Evolutionary conservation across 2,329 filamentous ascomycete species (phyloP), one percentile per base, ranked within the genome.

Genomic region (Xylaria sp.): DNA sequence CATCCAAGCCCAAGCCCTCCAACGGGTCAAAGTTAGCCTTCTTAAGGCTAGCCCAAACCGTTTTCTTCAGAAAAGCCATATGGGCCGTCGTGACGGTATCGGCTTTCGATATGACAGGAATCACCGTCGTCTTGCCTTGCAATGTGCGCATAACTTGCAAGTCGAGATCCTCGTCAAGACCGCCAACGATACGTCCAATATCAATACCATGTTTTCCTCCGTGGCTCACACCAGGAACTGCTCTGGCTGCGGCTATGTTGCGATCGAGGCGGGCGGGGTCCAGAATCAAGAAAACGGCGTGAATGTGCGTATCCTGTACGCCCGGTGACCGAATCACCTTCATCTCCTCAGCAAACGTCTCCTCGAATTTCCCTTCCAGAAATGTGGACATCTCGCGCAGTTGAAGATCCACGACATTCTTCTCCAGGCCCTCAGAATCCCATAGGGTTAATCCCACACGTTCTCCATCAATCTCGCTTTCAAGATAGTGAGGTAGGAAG

Each of bases 311-410:
- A 83, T 99, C 96, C 79, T 94, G 93, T 72, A 93, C 92, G 65
- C 94, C 95, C 31, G 96, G 95, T 62, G 94, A 94, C 76, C 96
- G 92, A 71, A 98, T 87, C 56, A 99, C 94, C 84, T 98, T 98
- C 88, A 97, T 97, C 84, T 99, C 96, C 82, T 99, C 96, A 58
- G 90, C 90, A 79, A 99, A 97, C 0, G 96, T 98, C 78, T 99
- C 96, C 80, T 99, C 95, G 75, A 99, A 99, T 81, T 98, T 98
- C 84, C 92, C 95, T 84, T 99, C 96, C 68, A 99, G 85, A 83
- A 99, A 99, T 9, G 91, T 88, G 41, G 92, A 91, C 85, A 98
- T 94, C 79, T 97, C 94, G 70, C 94, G 90, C 73, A 99, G 85
- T 81, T 99, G 96, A 73, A 98, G 88, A 80, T 98, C 96, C 61